phyloP scores from a whole-genome alignment of 1,284 basidiomycete species.

The Schizophyllum commune region DNA sequence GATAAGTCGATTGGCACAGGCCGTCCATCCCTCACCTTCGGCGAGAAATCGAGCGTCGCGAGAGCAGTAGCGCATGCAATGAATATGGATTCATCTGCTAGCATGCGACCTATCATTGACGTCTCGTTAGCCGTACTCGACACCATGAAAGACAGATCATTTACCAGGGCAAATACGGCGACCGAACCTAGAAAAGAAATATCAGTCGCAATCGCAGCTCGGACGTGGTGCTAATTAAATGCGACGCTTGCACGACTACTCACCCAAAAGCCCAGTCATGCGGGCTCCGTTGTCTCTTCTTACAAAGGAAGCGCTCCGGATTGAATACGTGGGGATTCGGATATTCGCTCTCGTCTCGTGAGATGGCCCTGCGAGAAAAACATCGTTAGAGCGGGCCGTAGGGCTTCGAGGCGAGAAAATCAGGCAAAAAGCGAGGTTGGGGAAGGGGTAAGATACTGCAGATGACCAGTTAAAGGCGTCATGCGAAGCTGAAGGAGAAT shows the following conservation, averaged over 20 bases:
- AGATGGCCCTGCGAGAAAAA: slow-evolving; percentile 12
- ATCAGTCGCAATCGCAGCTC: too few species aligned
- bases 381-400: background rate
- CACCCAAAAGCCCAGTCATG: slow-evolving; percentile 11
- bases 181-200: background rate
- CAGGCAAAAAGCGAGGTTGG: background rate
- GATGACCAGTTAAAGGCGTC: too few species aligned
- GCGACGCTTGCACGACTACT: too few species aligned
- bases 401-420: background rate
- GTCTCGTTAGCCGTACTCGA: background rate
- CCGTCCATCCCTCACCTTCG: background rate
- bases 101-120: background rate
- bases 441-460: background rate
- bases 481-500: background rate
- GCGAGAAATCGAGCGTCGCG: background rate
- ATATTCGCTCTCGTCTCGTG: slow-evolving; percentile 10
- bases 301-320: slow-evolving; percentile 13
- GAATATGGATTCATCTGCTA: slow-evolving; percentile 8
- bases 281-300: slow-evolving; percentile 8
- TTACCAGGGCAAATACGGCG: background rate
- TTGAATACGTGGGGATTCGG: slow-evolving; percentile 10
- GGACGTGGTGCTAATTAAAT: too few species aligned
- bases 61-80: background rate
- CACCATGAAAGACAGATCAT: background rate
- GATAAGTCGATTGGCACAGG: background rate